Evolutionary conservation across 23 red algal species (phyloP).

Genomic region (Pyropia yezoensis): DNA sequence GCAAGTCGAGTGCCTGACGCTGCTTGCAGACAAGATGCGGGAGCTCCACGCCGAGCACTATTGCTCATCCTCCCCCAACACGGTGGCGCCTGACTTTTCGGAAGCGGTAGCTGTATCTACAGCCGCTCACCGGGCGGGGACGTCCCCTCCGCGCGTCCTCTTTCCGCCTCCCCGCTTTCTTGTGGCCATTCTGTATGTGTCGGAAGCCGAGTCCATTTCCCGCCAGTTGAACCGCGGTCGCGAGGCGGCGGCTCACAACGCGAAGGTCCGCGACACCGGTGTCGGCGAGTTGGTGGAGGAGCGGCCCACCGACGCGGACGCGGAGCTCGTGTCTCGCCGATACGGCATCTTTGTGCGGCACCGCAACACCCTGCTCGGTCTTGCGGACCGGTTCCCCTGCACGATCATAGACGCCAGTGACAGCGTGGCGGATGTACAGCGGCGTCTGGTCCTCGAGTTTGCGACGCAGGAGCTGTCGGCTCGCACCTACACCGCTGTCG

Average conservation of each 20-base stretch:
- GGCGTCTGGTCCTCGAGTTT: background rate
- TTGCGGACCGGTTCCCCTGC: background rate
- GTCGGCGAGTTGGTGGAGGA: background rate
- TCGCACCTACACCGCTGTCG: background rate
- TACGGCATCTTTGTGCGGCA: background rate
- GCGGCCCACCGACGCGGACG: background rate
- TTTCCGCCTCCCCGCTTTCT: background rate
- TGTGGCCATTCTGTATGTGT: background rate
- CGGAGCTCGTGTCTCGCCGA: background rate
- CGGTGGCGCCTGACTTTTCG: too few species aligned
- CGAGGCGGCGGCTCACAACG: background rate
- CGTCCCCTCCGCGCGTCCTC: too few species aligned
- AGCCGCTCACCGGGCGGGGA: too few species aligned
- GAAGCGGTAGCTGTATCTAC: too few species aligned
- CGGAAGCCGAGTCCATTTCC: background rate
- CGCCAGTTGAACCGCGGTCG: background rate
- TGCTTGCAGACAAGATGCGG: slow-evolving; percentile 1
- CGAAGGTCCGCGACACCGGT: background rate
- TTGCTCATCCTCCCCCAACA: too few species aligned
- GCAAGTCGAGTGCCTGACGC: background rate
- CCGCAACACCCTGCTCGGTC: background rate
- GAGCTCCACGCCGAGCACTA: background rate
- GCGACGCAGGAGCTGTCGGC: background rate
- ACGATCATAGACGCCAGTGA: background rate
- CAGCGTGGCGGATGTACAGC: background rate